Evolutionary conservation across 352 stramenopile species (phyloP).

Genomic region (Phytophthora palmivora): DNA sequence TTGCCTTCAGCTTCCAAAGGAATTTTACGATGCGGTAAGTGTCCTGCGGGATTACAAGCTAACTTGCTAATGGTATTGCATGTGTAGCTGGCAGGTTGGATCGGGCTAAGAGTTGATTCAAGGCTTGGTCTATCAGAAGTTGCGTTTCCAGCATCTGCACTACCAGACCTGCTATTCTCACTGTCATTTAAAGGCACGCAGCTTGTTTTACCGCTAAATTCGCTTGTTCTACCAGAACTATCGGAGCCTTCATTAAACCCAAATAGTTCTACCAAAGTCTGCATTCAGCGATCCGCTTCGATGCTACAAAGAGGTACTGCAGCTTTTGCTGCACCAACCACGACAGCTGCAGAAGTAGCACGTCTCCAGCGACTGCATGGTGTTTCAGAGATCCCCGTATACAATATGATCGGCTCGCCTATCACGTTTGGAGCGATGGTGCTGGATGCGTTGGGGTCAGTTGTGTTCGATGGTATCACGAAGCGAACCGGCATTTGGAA

Average conservation of each 20-base stretch:
- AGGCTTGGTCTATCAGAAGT: slow-evolving; percentile 58
- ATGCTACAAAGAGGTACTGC: slow-evolving; percentile 63
- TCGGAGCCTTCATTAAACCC: slow-evolving; percentile 9
- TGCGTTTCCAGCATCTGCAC: slow-evolving; percentile 1
- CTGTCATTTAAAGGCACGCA: slow-evolving; percentile 42
- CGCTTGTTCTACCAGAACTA: slow-evolving; percentile 51
- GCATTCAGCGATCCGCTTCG: slow-evolving; percentile 60
- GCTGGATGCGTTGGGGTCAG: slow-evolving; percentile 46
- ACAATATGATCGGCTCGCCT: slow-evolving; percentile 73
- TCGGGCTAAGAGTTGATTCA: slow-evolving; percentile 54
- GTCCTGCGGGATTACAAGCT: neutral
- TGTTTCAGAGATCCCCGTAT: slow-evolving; percentile 54
- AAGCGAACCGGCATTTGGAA: slow-evolving; percentile 44
- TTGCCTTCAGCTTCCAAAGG: slow-evolving; percentile 61
- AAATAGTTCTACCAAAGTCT: slow-evolving; percentile 37
- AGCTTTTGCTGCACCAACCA: slow-evolving; percentile 50
- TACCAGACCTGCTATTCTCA: slow-evolving; percentile 57
- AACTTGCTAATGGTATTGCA: neutral
- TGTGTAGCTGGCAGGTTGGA: slow-evolving; percentile 59
- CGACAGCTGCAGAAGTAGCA: slow-evolving; percentile 46
- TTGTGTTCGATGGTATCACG: slow-evolving; percentile 51
- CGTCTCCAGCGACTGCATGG: slow-evolving; percentile 63
- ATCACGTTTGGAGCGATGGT: slow-evolving; percentile 73
- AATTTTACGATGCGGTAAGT: slow-evolving; percentile 70
- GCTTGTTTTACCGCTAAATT: slow-evolving; percentile 51